Base-by-base conservation (phyloP, 257 asterid genomes). In the Penstemon davidsonii region DNA sequence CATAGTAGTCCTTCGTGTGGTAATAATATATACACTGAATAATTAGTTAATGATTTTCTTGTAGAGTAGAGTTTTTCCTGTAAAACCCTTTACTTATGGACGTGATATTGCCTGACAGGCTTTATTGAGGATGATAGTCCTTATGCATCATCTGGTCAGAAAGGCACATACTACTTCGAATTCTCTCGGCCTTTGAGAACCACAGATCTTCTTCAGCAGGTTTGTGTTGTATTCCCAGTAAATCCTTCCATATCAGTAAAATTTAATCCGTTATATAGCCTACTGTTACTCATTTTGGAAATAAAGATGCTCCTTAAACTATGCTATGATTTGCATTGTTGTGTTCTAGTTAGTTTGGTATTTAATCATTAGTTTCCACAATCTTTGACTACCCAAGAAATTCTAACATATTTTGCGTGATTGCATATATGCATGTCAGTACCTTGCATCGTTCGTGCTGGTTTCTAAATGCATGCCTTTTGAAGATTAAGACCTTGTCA, bases 201-300 rank as follows among this genome's bases (percentile, higher is more conserved):
- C 64, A 86, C 71, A 90, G 97, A 90, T 73, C 95, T 71, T 75
- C 88, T 86, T 73, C 97, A 88, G 76, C 97, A 86, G 97, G 97
- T 90, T 37, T 1, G 33, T 19, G n/a, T 37, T 11, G 3, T 72
- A 55, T 71, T 33, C 52, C 58, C 13, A 12, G 10, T 61, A 64
- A 41, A 1, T 46, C 54, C 37, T 25, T 55, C 37, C 3, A 38
- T 18, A 3, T 45, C 39, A 53, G 41, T n/a, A 2, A 55, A 13
- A 45, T 0, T 1, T 10, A 3, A 38, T 46, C 55, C 55, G 6
- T 6, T 25, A 45, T 38, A 45, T 46, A 64, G 44, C 59, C n/a
- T 46, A 46, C 11, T 46, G 52, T 46, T 9, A 46, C 18, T 7
- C 52, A 25, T 25, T 46, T 63, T 25, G 33, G 10, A 25, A 55